Conservation (phyloP, 257 asterid species). For the Jaltomata sinuosa region DNA sequence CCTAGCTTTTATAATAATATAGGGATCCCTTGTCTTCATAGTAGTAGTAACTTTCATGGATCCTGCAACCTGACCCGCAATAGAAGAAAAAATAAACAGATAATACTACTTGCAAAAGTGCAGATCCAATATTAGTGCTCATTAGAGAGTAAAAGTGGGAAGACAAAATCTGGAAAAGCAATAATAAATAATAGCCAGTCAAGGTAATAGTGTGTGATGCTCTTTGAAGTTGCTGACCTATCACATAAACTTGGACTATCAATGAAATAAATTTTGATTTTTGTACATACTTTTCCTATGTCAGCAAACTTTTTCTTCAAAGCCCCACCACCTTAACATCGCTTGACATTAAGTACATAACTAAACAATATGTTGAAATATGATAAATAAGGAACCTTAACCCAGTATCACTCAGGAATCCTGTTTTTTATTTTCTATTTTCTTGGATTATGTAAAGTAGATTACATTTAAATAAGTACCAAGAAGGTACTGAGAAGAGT, state of each 20-base stretch:
- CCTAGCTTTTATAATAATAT: conserved; percentile 74
- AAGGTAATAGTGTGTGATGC: background rate
- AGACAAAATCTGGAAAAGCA: background rate
- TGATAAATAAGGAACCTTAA: background rate
- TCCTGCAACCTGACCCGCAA: conserved; percentile 62
- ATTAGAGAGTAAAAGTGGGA: background rate
- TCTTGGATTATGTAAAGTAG: background rate
- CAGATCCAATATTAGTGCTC: background rate
- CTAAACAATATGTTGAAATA: background rate
- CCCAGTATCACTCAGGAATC: background rate
- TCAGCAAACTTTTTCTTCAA: background rate
- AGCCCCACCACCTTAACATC: background rate
- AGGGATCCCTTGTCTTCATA: conserved; percentile 81
- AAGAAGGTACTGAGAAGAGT: background rate
- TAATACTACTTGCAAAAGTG: background rate
- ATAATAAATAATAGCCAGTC: background rate
- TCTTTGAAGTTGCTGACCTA: background rate
- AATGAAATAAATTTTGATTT: background rate
- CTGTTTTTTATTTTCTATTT: background rate
- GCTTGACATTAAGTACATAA: background rate
- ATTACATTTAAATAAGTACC: background rate
- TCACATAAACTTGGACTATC: background rate
- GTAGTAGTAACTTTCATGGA: conserved; percentile 89
- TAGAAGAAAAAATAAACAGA: background rate
- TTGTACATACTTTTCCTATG: background rate